Evolutionary conservation across 148 eudicot genomes (phyloP), one percentile per base, ranked within the genome.

Genomic region (Suaeda aralocaspica): DNA sequence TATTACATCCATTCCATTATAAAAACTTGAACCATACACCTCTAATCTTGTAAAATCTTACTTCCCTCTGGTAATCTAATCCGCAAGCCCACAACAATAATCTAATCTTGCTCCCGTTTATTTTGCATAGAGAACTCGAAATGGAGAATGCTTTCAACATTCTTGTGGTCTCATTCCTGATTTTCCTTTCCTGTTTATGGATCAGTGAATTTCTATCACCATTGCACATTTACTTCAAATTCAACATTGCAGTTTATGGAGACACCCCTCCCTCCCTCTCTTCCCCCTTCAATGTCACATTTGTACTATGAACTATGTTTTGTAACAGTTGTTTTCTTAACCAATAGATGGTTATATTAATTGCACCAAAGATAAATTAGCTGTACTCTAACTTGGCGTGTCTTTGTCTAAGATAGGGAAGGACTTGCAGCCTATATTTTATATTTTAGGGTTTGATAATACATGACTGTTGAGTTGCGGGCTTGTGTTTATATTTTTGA

Each of bases 401-500:
- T 28, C 13, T 9, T 66, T 39, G 45, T 33, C 3, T 4, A 31
- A 50, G 48, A 19, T 67, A 29, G 18, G n/a, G 57, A n/a, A 22
- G 39, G 33, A 31, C 8, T 52, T 52, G 18, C 34, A 33, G 50
- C 50, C 31, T 67, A 13, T 29, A 24, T 66, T 66, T 66, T 41
- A 29, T 53, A 31, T 45, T 41, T 49, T n/a, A 33, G 13, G 33
- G 44, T 16, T 5, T n/a, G n/a, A n/a, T n/a, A n/a, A n/a, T n/a
- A n/a, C 30, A 59, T 59, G 12, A 28, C 18, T 28, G 12, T 55
- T 24, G 6, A 51, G 34, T 52, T 29, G 48, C 21, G 46, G 22
- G 30, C 29, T 72, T 62, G 36, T 8, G 8, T 36, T 28, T 64
- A n/a, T 69, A 29, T 71, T 46, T 59, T 67, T 33, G 70, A 76